Conservation (phyloP, 225 moss, liverwort and hornwort species). For the Neckera pumila region DNA sequence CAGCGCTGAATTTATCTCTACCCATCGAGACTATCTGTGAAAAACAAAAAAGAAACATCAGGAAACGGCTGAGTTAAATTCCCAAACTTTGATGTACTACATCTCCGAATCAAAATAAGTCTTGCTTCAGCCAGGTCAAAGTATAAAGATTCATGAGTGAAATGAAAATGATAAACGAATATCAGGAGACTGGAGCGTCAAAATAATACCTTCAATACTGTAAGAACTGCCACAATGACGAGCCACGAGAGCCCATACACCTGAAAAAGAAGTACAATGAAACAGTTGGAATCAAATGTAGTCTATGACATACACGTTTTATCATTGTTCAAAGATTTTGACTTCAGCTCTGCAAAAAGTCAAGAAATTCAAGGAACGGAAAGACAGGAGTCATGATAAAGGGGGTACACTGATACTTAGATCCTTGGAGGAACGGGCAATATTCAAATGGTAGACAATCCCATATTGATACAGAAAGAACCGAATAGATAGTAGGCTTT, state of each 20-base stretch:
- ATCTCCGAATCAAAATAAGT: not conserved
- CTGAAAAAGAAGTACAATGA: conserved; percentile 14
- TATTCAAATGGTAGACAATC: conserved; percentile 70
- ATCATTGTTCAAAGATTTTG: too few species aligned
- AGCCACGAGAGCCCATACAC: conserved; percentile 96
- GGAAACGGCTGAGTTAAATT: not conserved
- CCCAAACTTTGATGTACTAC: not conserved
- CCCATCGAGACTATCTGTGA: conserved; percentile 85
- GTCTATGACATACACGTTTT: not conserved
- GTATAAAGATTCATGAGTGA: not conserved
- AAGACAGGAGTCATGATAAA: not conserved
- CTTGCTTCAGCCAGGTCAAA: not conserved
- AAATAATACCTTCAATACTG: conserved; percentile 57
- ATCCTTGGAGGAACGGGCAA: conserved; percentile 20
- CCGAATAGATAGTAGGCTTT: conserved; percentile 48
- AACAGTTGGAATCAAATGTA: not conserved
- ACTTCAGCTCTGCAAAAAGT: not conserved
- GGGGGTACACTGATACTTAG: conserved; percentile 47
- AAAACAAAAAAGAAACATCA: not conserved
- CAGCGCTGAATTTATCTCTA: conserved; percentile 84
- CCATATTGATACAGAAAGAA: conserved; percentile 91
- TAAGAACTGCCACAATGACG: conserved; percentile 67
- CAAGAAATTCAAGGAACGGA: not conserved
- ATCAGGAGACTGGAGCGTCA: not conserved
- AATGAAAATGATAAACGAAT: not conserved